Evolutionary conservation across 2,329 filamentous ascomycete species (phyloP), one percentile per base, ranked within the genome.

Genomic region (Daldinia sp.): DNA sequence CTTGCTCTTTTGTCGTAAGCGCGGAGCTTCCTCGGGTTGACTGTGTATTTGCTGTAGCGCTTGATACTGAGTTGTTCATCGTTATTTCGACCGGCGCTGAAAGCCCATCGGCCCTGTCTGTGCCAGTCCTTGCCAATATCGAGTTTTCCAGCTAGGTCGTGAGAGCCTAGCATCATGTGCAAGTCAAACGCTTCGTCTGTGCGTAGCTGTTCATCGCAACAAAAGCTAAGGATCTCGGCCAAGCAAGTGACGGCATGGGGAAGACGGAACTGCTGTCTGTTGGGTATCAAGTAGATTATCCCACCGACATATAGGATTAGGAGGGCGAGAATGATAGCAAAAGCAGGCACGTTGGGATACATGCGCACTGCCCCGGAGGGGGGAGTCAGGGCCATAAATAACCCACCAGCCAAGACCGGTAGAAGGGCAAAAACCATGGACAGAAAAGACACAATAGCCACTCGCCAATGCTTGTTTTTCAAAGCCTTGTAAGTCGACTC

Each of bases 201-300:
- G 1, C 92, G 80, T 15, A 96, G 80, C 21, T 90, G 89, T 41
- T 88, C 89, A 68, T 89, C 88, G 61, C 91, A 87, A 39, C 94
- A 81, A 74, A 94, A 94, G 72, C 87, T 90, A 69, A 96, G 84
- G 19, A 94, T 82, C 74, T 94, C 92, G 1, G 91, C 90, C 15
- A 96, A 82, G 47, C 85, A 92, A 63, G 83, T 85, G 37, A 91
- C 87, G 4, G 83, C 83, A 73, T 96, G 93, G 0, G 93, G 92
- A 1, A 96, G 83, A 39, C 88, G 81, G 68, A 88, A 86, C 35
- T 83, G 80, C 39, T 81, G 78, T 11, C 91, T 84, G 10, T 81
- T 78, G 0, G 90, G 90, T 69, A 90, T 78, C 58, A 92, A 78
- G 4, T 85, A 76, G 39, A 85, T 73, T 51, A 94, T 80, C 10